Evolutionary conservation across 495 filamentous ascomycete genomes (phyloP).

Genomic region (Oidiodendron maius): DNA sequence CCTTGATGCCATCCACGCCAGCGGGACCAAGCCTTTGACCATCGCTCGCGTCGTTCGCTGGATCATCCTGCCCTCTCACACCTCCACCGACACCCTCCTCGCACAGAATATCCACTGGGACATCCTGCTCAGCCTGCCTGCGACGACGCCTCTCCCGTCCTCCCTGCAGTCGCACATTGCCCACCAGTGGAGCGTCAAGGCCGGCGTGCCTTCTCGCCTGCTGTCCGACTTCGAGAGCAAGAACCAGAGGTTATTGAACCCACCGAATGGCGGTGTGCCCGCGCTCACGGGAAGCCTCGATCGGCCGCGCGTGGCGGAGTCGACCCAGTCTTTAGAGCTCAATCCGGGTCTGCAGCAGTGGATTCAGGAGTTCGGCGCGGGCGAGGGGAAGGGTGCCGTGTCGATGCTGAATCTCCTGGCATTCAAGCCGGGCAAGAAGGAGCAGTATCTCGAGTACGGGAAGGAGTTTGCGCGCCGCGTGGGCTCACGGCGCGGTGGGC

Average conservation of each 20-base stretch:
- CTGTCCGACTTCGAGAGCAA: slow-evolving; percentile 36
- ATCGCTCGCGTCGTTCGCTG: slow-evolving; percentile 44
- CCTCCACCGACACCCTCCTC: slow-evolving; percentile 42
- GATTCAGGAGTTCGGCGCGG: slow-evolving; percentile 31
- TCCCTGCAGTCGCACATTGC: slow-evolving; percentile 29
- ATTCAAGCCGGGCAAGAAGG: slow-evolving; percentile 46
- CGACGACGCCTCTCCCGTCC: slow-evolving; percentile 29
- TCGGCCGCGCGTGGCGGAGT: slow-evolving; percentile 23
- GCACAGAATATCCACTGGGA: slow-evolving; percentile 46
- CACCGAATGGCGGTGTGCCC: slow-evolving; percentile 25
- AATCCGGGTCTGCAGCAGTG: slow-evolving; percentile 43
- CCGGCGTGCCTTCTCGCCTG: slow-evolving; percentile 49
- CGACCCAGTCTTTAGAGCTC: slow-evolving; percentile 49
- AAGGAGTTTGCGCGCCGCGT: slow-evolving; percentile 46
- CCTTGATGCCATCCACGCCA: slow-evolving; percentile 24
- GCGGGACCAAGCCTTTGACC: slow-evolving; percentile 33
- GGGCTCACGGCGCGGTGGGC: slow-evolving; percentile 48
- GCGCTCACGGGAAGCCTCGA: slow-evolving; percentile 32
- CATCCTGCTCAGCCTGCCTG: slow-evolving; percentile 46
- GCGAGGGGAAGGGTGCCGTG: slow-evolving; percentile 40
- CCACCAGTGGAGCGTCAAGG: slow-evolving; percentile 40
- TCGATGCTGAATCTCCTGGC: slow-evolving; percentile 66
- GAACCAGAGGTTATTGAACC: slow-evolving; percentile 42
- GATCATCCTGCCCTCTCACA: slow-evolving; percentile 48
- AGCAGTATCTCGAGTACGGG: slow-evolving; percentile 52